Evolutionary conservation across 75 land plant genomes (phyloP).

Genomic region (Picea glauca): DNA sequence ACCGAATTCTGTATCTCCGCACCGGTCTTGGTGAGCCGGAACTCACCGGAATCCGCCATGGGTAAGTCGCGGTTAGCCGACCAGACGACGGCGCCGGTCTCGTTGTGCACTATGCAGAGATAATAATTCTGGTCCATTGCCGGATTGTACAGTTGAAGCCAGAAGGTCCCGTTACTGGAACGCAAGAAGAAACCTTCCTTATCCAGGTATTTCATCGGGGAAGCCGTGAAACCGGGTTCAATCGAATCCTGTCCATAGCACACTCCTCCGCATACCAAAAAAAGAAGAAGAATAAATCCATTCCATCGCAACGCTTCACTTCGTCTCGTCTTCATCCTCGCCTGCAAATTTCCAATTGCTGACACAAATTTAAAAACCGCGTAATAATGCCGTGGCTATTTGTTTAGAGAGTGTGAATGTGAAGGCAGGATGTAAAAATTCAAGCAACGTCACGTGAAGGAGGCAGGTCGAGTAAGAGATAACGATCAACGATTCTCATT

Average conservation of each 20-base stretch:
- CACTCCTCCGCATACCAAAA: background rate
- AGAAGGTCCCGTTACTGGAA: conserved; percentile 40
- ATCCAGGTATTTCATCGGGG: conserved; percentile 31
- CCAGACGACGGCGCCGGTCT: conserved; percentile 48
- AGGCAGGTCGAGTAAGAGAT: too few relatives aligned
- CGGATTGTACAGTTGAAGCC: conserved; percentile 33
- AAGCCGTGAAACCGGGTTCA: conserved; percentile 44
- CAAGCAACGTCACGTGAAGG: too few relatives aligned
- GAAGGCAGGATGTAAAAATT: too few relatives aligned
- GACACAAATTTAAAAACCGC: too few relatives aligned
- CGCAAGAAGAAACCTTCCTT: conserved; percentile 33
- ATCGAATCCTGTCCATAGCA: conserved; percentile 7
- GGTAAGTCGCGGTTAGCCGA: conserved; percentile 51
- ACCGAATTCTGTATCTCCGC: conserved; percentile 16
- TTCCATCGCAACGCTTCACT: background rate
- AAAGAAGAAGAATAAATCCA: background rate
- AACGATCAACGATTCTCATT: too few relatives aligned
- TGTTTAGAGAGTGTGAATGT: too few relatives aligned
- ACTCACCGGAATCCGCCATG: conserved; percentile 24
- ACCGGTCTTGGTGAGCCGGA: conserved; percentile 31
- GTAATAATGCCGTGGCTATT: too few relatives aligned
- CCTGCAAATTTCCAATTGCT: background rate
- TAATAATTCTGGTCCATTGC: conserved; percentile 18
- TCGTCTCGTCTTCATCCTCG: background rate
- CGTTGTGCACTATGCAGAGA: conserved; percentile 36